phyloP scores from a whole-genome alignment of 2,329 filamentous ascomycete genomes.

The Aspergillus hiratsukae region DNA sequence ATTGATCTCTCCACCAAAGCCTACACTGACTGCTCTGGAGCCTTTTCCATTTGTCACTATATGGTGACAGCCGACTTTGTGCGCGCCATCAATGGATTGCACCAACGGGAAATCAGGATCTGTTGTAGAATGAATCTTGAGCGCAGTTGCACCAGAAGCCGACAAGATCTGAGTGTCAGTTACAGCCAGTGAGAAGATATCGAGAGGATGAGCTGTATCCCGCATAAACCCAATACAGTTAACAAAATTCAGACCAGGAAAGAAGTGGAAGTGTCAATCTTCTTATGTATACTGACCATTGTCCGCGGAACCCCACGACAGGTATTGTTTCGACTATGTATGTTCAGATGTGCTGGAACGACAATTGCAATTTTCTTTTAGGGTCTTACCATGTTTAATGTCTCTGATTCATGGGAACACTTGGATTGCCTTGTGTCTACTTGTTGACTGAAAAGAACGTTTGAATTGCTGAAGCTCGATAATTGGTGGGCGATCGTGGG shows the following conservation, averaged over 20 bases:
- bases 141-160: slow-evolving; percentile 74
- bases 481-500: not conserved
- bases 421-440: not conserved
- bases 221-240: slow-evolving; percentile 4
- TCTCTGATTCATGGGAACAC: not conserved
- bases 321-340: slow-evolving; percentile 90
- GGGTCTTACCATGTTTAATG: slow-evolving; percentile 19
- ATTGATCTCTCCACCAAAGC: slow-evolving; percentile 84
- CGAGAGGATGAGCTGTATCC: slow-evolving; percentile 67
- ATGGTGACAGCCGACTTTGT: slow-evolving; percentile 89
- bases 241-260: slow-evolving; percentile 19
- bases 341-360: slow-evolving; percentile 1
- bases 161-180: slow-evolving; percentile 72
- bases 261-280: not conserved
- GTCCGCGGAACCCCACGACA: slow-evolving; percentile 86
- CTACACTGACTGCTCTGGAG: slow-evolving; percentile 70
- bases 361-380: not conserved
- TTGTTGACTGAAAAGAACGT: not conserved
- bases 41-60: slow-evolving; percentile 67
- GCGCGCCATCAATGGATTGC: slow-evolving; percentile 74
- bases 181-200: slow-evolving; percentile 78
- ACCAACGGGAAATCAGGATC: slow-evolving; percentile 68
- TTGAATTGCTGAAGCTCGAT: not conserved
- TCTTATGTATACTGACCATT: slow-evolving; percentile 56
- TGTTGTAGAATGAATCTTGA: slow-evolving; percentile 74